Base-by-base conservation (phyloP, 345 rosid genomes). In the Anastatica hierochuntica region DNA sequence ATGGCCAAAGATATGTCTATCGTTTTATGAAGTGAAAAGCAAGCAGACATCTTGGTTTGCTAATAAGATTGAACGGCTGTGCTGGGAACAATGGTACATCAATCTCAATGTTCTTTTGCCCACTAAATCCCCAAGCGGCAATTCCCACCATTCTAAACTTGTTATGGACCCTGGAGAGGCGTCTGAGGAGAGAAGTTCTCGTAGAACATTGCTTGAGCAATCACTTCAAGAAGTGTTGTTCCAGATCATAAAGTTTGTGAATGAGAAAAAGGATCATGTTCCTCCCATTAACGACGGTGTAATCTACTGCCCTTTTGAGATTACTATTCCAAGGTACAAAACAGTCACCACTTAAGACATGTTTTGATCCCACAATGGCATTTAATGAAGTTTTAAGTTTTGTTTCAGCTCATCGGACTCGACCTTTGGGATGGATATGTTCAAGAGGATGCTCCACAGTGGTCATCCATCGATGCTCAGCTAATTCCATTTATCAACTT, bases 371-470 rank as follows among this genome's bases (percentile, higher is more conserved):
- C n/a, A n/a, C n/a, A n/a, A n/a, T n/a, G n/a, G n/a, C n/a, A n/a
- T n/a, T n/a, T n/a, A n/a, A n/a, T n/a, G n/a, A n/a, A n/a, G n/a
- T n/a, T n/a, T n/a, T n/a, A n/a, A n/a, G n/a, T n/a, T n/a, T n/a
- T n/a, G n/a, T n/a, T n/a, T n/a, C n/a, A n/a, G 98, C 58, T 85
- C 96, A 45, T 85, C 96, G 6, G 98, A 92, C 68, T 92, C 98
- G 26, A 74, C 94, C 5, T 92, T 92, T 67, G 95, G 97, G 59
- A 88, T 88, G 90, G 94, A 88, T 63, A 78, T 88, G 82, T 4
- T 85, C 34, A 92, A 88, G 87, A 81, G 88, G 71, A 88, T 92
- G 88, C 83, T 92, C 16, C 97, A 92, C 63, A 79, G 86, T 4
- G 94, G 97, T 30, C 96, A 85, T 71, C 98, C 98, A 9, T 81